Evolutionary conservation across 192 early-diverging fungal genomes (phyloP).

Genomic region (Rhizophagus clarus): DNA sequence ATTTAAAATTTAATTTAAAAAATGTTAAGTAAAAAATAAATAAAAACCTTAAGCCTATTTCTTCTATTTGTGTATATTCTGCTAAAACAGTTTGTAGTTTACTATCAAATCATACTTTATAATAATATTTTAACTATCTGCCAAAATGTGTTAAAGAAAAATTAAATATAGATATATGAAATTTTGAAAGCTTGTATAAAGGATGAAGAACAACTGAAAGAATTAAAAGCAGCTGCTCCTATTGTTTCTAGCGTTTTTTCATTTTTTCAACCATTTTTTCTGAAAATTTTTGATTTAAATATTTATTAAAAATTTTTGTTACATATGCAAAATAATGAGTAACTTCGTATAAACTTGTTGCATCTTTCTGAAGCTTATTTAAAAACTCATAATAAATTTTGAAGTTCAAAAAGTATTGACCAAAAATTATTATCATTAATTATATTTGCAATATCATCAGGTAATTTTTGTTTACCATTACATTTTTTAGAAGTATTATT

Average conservation of each 20-base stretch:
- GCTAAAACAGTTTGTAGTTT: neutral
- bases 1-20: neutral
- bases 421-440: constrained; percentile 15
- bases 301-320: neutral
- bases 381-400: constrained; percentile 13
- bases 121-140: neutral
- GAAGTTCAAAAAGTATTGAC: neutral
- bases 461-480: neutral
- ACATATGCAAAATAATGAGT: constrained; percentile 17
- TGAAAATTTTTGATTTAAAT: neutral
- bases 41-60: neutral
- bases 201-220: neutral
- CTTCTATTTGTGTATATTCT: neutral
- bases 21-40: neutral
- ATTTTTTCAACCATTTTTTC: constrained; percentile 12
- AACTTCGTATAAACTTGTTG: constrained; percentile 3
- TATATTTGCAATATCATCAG: constrained; percentile 13
- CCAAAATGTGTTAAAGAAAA: neutral
- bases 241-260: neutral
- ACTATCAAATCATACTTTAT: neutral
- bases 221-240: neutral
- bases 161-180: neutral
- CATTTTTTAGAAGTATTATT: neutral
- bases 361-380: constrained; percentile 16
- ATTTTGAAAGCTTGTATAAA: neutral